Evolutionary conservation across 768 basidiomycete species (phyloP), one percentile per base, ranked within the genome.

Genomic region (Termitomyces sp.): DNA sequence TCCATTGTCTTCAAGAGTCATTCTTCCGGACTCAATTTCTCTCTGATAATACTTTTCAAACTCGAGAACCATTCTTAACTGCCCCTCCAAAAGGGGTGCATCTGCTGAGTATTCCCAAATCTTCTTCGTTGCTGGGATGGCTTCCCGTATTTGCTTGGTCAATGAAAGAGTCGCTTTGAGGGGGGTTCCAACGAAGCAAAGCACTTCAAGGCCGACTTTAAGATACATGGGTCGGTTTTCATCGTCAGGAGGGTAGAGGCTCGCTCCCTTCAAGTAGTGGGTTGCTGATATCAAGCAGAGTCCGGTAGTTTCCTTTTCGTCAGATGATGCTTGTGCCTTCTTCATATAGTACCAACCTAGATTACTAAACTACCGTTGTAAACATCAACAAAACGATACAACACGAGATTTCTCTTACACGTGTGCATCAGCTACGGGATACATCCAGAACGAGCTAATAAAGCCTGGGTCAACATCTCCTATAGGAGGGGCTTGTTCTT

Each of bases 241-340:
- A 43, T 78, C 76, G 57, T 79, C 78, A 19, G 66, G 62, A 15
- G 72, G 73, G 48, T 64, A 71, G 35, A 51, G 47, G 6, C 53
- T 60, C 7, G 71, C 71, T 19, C 74, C 71, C 44, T 68, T 50
- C 14, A 66, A 57, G 59, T 76, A 76, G 52, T 63, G 64, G 30
- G 64, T 60, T 23, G 64, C 63, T 12, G 72, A 65, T 37, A 61
- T 50, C n/a, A 43, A 55, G 33, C 64, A 67, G 35, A 69, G 57
- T 53, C 35, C 19, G 67, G 28, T 23, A 62, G 69, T 30, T 38
- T 56, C 55, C 8, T 50, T 28, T 14, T n/a, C 3, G 19, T 50
- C 23, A 1, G n/a, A 26, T 43, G 41, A n/a, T 44, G 41, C 55
- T 14, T 19, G n/a, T 50, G 48, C 55, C 33, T 59, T 62, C 46